Evolutionary conservation across 441 rosid genomes (phyloP), one percentile per base, ranked within the genome.

Genomic region (Theobroma grandiflorum): DNA sequence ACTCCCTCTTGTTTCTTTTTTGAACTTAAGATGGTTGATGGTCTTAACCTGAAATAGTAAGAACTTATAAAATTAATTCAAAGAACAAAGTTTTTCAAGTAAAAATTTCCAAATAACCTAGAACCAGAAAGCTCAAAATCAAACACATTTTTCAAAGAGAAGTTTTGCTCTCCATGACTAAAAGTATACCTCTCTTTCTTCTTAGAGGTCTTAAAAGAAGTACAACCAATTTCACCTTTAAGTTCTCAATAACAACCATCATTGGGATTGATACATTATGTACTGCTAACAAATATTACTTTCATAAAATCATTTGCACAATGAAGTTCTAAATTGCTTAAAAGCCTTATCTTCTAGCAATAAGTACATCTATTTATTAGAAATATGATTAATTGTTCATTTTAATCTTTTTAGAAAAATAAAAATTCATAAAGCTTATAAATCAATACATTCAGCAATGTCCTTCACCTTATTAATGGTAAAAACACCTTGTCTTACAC

Each of bases 31-130:
- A 87, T 68, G 59, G 86, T 75, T 12, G 96, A 87, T 80, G 92
- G 95, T 85, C 87, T 90, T 89, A 94, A 89, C 88, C 99, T 97
- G 91, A 75, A 81, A 84, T 42, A 72, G n/a, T 49, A 63, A 68
- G 15, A 47, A 18, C 45, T 59, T 52, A 47, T 20, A 52, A 40
- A 69, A 58, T 79, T 42, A 78, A 26, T 62, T n/a, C 40, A 76
- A 57, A 38, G 12, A 75, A 73, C 76, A 42, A 59, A 78, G 52
- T 62, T 10, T 37, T 47, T 63, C 22, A 58, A 47, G 45, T 72
- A 38, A 72, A 47, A 69, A 40, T 68, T 75, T 53, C 74, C 78
- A 67, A 76, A 55, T 50, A 26, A 68, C 45, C 62, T 40, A 83
- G 59, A 79, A 69, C 42, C 55, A 65, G 45, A 76, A 38, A 79